A percentile compares a stretch with the other conserved stretches of the same genome.
Evolutionary conservation across 1,284 basidiomycete species (phyloP).

Genomic region (Butyriboletus appendiculatus): DNA sequence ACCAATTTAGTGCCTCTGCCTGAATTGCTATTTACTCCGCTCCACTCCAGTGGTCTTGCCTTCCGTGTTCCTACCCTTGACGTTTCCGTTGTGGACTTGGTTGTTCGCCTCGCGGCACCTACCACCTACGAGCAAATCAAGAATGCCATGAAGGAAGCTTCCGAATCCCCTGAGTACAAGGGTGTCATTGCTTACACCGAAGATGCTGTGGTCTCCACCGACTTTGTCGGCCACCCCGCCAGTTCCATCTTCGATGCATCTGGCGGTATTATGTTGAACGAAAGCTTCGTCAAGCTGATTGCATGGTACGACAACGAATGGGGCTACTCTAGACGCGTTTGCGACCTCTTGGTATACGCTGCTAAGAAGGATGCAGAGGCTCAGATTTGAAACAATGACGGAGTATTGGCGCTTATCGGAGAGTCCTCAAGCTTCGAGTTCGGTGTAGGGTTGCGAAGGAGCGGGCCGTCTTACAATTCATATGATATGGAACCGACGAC

Average conservation of each 20-base stretch:
- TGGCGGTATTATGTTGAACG: slow-evolving; percentile 93
- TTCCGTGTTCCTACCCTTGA: slow-evolving; percentile 99
- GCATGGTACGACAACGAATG: slow-evolving; percentile 97
- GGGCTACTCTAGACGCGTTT: slow-evolving; percentile 95
- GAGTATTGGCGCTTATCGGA: background rate
- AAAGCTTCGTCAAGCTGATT: slow-evolving; percentile 95
- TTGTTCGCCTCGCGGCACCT: slow-evolving; percentile 88
- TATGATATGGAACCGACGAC: background rate
- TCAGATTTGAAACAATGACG: slow-evolving; percentile 16
- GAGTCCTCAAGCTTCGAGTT: background rate
- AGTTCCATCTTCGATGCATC: slow-evolving; percentile 92
- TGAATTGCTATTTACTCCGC: background rate
- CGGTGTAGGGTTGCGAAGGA: slow-evolving; percentile 20
- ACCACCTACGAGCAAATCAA: slow-evolving; percentile 94
- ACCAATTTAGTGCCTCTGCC: background rate
- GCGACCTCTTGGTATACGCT: slow-evolving; percentile 86
- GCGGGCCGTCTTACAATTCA: background rate
- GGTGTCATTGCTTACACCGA: slow-evolving; percentile 97
- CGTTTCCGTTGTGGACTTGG: slow-evolving; percentile 98
- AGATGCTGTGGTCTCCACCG: slow-evolving; percentile 92
- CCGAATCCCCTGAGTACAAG: slow-evolving; percentile 63
- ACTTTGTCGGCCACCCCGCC: slow-evolving; percentile 81
- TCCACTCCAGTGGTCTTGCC: slow-evolving; percentile 71
- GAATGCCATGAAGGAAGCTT: slow-evolving; percentile 80
- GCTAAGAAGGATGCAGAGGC: slow-evolving; percentile 67